A percentile compares a stretch with the other conserved stretches of the same genome.
Conservation (phyloP, 2,329 filamentous ascomycete species). For the Aureobasidium leucospermi region DNA sequence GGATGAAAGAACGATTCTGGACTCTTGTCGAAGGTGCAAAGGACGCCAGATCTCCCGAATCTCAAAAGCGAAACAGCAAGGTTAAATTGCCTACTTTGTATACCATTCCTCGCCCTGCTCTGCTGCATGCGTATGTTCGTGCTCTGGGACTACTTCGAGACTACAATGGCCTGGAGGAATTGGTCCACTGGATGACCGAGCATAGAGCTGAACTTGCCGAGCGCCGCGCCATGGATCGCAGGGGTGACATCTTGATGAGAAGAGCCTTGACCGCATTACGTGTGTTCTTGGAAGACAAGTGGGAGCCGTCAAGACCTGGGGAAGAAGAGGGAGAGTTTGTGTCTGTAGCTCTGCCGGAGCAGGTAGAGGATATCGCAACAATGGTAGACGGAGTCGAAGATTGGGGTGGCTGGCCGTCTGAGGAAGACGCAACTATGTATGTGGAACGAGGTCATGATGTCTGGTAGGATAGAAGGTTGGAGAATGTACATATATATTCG, state of each 20-base stretch:
- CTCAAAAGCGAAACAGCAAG: not conserved
- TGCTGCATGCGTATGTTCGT: slow-evolving; percentile 55
- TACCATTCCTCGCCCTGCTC: slow-evolving; percentile 38
- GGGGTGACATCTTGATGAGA: slow-evolving; percentile 27
- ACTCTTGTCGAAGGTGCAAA: slow-evolving; percentile 8
- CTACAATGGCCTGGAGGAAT: slow-evolving; percentile 47
- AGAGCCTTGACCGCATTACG: slow-evolving; percentile 33
- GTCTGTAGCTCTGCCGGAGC: slow-evolving; percentile 16
- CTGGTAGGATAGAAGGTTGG: not conserved
- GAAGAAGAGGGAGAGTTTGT: not conserved
- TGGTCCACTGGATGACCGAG: slow-evolving; percentile 53
- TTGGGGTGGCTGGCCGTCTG: slow-evolving; percentile 39
- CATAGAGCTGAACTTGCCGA: slow-evolving; percentile 35
- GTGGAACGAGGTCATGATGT: not conserved
- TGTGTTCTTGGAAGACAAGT: slow-evolving; percentile 34
- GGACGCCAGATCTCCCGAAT: not conserved
- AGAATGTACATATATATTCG: not conserved
- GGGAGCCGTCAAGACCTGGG: not conserved
- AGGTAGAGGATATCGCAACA: slow-evolving; percentile 16
- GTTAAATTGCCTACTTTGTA: slow-evolving; percentile 28
- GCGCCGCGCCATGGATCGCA: slow-evolving; percentile 23
- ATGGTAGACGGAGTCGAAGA: slow-evolving; percentile 29
- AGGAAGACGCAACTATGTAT: slow-evolving; percentile 33
- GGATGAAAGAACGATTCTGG: slow-evolving; percentile 11
- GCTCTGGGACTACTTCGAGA: slow-evolving; percentile 56